Base-by-base conservation (phyloP, 225 moss, liverwort and hornwort genomes). In the Antitrichia curtipendula region DNA sequence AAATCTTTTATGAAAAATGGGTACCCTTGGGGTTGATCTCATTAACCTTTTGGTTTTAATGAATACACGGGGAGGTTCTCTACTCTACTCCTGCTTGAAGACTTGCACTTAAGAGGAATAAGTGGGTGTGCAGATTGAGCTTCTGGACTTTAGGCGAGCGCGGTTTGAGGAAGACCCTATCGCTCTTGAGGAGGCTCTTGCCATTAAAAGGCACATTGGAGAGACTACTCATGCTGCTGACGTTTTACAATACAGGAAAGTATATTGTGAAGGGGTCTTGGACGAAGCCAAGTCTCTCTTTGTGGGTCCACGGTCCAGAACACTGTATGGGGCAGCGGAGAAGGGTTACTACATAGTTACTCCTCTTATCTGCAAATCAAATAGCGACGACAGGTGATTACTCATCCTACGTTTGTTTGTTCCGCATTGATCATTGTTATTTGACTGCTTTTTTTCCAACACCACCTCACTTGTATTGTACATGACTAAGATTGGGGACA, bases 301-400 rank as follows among this genome's bases (percentile, higher is more conserved):
- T 87, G 98, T 99, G 34, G 98, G 98, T 76, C 98, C 98, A 85
- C 95, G 98, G 58, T 94, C 93, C 59, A 94, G 95, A 90, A 95
- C 95, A 41, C 79, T 95, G 52, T 96, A 93, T 89, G 98, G 98
- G 80, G 96, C 93, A 75, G 94, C 98, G 68, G 93, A 96, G 68
- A 99, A 97, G 88, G 98, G 98, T 12, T 99, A 95, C 59, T 95
- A 95, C 25, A 93, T 97, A 32, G 86, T 99, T 82, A 97, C 96
- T 78, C 95, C 97, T 19, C 88, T 98, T 41, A 71, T 89, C 28
- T 91, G 92, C 84, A 89, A 84, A 82, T 87, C 91, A 72, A 90
- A 68, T 40, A 91, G 85, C 78, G 91, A 90, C 84, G 89, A 74
- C 78, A 98, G 97, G 97, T 98, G 90, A 93, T 85, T 90, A 82